Evolutionary conservation across 176 grass and related monocot genomes (phyloP).

Genomic region (Pharus latifolius): DNA sequence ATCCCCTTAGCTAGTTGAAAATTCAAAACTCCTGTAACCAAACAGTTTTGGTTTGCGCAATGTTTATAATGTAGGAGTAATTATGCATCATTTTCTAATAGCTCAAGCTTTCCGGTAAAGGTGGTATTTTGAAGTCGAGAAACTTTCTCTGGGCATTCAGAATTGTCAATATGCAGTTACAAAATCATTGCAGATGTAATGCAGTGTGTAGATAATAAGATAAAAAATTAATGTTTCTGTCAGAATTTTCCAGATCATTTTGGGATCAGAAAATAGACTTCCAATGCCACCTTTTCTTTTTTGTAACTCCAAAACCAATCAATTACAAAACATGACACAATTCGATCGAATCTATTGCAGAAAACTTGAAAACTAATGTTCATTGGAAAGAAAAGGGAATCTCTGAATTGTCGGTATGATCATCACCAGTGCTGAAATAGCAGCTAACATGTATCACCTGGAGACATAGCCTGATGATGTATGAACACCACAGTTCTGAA

Average conservation of each 20-base stretch:
- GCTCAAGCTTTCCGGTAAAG: neutral
- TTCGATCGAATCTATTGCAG: neutral
- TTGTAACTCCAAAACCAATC: constrained; percentile 17
- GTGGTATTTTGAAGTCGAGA: neutral
- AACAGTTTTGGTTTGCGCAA: neutral
- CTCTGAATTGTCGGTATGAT: neutral
- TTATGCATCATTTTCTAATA: neutral
- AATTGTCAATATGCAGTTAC: neutral
- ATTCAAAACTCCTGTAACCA: neutral
- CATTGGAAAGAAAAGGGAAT: neutral
- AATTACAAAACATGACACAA: constrained; percentile 23
- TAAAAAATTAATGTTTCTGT: neutral
- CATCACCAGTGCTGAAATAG: constrained; percentile 13
- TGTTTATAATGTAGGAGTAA: neutral
- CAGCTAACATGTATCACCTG: constrained; percentile 24
- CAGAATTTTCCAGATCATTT: constrained; percentile 7
- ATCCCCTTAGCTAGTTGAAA: neutral
- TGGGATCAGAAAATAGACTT: constrained; percentile 1
- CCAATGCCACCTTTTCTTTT: neutral
- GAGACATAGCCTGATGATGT: neutral
- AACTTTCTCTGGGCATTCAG: neutral
- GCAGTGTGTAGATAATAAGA: neutral
- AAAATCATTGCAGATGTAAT: neutral
- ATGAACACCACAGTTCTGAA: constrained; percentile 11
- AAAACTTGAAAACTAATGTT: neutral